Percentiles rank a stretch among this genome's conserved stretches.
These are phyloP conservation scores for Penicillium desertorum DNA, from an alignment of 495 filamentous ascomycete genomes.

Conservation along the genomic window DNA sequence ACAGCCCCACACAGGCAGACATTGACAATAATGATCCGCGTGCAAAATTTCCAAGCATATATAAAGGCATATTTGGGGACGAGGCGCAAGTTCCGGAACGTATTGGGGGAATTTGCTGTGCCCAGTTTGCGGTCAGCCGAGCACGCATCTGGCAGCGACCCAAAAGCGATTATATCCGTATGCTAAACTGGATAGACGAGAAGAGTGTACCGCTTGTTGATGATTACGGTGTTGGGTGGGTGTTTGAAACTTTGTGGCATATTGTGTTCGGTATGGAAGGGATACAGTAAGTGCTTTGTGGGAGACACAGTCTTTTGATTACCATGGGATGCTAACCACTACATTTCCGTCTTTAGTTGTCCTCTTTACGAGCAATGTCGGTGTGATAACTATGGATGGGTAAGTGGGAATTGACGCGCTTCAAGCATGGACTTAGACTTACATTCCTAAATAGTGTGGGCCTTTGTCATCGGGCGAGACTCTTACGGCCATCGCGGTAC, in stretches of 20 bases:
- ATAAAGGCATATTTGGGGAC: conserved; percentile 32
- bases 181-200: conserved; percentile 42
- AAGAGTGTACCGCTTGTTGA: conserved; percentile 32
- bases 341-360: conserved; percentile 24
- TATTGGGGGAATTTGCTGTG: conserved; percentile 51
- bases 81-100: conserved; percentile 33
- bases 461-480: not conserved
- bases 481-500: not conserved
- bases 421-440: not conserved
- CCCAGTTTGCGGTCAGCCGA: conserved; percentile 49
- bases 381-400: conserved; percentile 45
- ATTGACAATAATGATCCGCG: conserved; percentile 39
- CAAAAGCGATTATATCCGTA: conserved; percentile 42
- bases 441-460: not conserved
- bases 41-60: conserved; percentile 36
- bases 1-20: conserved; percentile 33
- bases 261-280: conserved; percentile 42
- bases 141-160: conserved; percentile 43
- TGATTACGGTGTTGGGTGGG: conserved; percentile 44
- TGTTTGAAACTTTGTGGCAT: conserved; percentile 46
- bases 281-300: conserved; percentile 34
- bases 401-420: not conserved
- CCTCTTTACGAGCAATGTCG: conserved; percentile 45
- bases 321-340: not conserved
- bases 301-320: not conserved